Conservation (phyloP, 495 filamentous ascomycete species). For the Daldinia concentrica region DNA sequence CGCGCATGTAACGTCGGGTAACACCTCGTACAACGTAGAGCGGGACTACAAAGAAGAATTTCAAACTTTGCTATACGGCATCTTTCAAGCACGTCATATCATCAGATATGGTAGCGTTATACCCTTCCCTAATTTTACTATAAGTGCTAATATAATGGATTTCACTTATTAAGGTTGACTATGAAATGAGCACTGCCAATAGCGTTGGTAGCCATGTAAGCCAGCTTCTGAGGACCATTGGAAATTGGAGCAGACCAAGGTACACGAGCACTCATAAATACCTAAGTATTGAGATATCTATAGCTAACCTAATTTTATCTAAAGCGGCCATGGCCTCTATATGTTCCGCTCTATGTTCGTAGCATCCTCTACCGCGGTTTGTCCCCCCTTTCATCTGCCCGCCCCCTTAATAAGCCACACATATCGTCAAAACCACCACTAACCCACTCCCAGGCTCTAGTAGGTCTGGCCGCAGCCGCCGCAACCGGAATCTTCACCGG, state of each 20-base stretch:
- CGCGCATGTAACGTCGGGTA: neutral
- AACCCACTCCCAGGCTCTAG: conserved; percentile 14
- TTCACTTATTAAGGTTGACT: conserved; percentile 18
- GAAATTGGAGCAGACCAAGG: conserved; percentile 39
- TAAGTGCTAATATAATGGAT: too few relatives aligned
- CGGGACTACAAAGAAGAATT: neutral
- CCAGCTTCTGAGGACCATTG: conserved; percentile 32
- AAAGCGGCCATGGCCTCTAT: conserved; percentile 33
- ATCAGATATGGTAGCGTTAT: neutral
- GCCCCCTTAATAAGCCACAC: neutral
- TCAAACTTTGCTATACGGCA: neutral
- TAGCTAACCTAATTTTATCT: conserved; percentile 2
- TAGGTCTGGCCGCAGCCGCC: conserved; percentile 29
- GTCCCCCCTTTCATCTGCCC: neutral
- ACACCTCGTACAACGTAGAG: neutral
- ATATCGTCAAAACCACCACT: neutral
- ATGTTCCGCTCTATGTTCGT: conserved; percentile 40
- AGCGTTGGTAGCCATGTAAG: conserved; percentile 32
- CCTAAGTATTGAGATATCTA: neutral
- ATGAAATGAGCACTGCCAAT: conserved; percentile 22
- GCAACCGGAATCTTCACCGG: conserved; percentile 22
- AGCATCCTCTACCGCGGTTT: conserved; percentile 26
- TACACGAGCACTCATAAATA: neutral
- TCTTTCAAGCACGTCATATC: neutral
- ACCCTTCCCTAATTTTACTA: too few relatives aligned